These are phyloP conservation scores for Hygrocybe punicea DNA, from an alignment of 768 basidiomycete species.

Conservation along the genomic window DNA sequence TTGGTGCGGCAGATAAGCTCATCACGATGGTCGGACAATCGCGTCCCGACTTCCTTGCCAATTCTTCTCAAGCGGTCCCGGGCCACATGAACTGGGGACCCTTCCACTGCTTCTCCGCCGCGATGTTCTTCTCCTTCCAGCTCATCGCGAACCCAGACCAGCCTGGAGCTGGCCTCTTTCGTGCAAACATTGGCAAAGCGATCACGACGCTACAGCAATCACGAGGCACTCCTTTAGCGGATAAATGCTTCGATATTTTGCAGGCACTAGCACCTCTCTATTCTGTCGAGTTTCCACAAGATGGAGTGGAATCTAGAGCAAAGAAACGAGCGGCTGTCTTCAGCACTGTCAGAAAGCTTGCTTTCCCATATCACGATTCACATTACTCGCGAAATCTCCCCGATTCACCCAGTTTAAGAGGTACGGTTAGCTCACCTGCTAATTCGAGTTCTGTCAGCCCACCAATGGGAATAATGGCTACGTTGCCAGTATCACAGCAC, in stretches of 20 bases:
- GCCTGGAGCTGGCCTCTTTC: slow-evolving; percentile 72
- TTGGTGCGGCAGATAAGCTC: slow-evolving; percentile 71
- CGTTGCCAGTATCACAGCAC: slow-evolving; percentile 34
- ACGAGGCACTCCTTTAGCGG: slow-evolving; percentile 62
- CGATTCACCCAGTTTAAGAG: slow-evolving; percentile 49
- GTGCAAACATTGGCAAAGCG: slow-evolving; percentile 69
- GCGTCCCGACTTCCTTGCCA: slow-evolving; percentile 71
- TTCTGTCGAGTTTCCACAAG: slow-evolving; percentile 54
- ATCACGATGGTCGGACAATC: slow-evolving; percentile 75
- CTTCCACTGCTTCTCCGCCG: slow-evolving; percentile 80
- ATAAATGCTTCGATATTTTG: slow-evolving; percentile 71
- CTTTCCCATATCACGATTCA: slow-evolving; percentile 77
- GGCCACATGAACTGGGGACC: slow-evolving; percentile 84
- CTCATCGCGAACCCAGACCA: slow-evolving; percentile 77
- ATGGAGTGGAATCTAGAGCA: slow-evolving; percentile 50
- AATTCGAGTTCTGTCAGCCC: slow-evolving; percentile 60
- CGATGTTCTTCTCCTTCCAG: slow-evolving; percentile 91
- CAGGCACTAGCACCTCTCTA: slow-evolving; percentile 72
- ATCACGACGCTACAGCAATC: slow-evolving; percentile 63
- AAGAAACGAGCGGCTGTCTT: slow-evolving; percentile 60
- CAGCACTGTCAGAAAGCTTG: slow-evolving; percentile 66
- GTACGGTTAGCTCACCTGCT: slow-evolving; percentile 50
- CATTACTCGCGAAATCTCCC: slow-evolving; percentile 49
- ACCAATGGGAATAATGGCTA: slow-evolving; percentile 38
- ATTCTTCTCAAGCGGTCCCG: slow-evolving; percentile 65